Base-by-base conservation (phyloP, 2,329 filamentous ascomycete species). In the Penicillium decumbens region DNA sequence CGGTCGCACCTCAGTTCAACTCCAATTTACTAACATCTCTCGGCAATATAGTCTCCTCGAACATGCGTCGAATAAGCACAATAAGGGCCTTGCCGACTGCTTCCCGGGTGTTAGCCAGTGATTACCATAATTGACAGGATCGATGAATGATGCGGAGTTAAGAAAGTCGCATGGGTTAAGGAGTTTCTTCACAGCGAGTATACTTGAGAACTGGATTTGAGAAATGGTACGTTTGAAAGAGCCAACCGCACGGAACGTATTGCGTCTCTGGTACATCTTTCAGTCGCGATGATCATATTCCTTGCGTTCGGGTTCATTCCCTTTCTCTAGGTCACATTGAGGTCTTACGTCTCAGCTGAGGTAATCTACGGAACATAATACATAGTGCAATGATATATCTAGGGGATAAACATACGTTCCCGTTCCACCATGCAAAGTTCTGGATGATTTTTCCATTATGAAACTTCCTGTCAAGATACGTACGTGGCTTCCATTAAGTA, bases 21-120 rank as follows among this genome's bases (percentile, higher is more conserved):
- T 25, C 29, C 12, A 27, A 27, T 13, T 39, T 9, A 15, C 20
- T 37, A 8, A 33, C 15, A 38, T 10, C 0, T 4, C 2, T 15
- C 6, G 12, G 20, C 3, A 1, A 25, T 47, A 32, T 30, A 61
- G 59, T 55, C 80, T 90, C 55, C 80, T 78, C 52, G 82, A 87
- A 64, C 87, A 91, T 70, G 85, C 87, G 54, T 67, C 72, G 56
- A 89, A 89, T 73, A 89, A 89, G 77, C 87, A 91, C 75, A 84
- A 73, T 75, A 88, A 89, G 76, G 77, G 78, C 37, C 75, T 88
- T 25, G 68, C 77, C 43, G 85, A 88, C 37, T 90, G 87, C 74
- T 91, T 91, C 73, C 83, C 83, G 13, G 54, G 52, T 40, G 41
- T 61, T 20, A 54, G 40, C 49, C 47, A 41, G 44, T 56, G 39